Evolutionary conservation across 495 filamentous ascomycete species (phyloP).

Genomic region (Talaromyces thailandensis): DNA sequence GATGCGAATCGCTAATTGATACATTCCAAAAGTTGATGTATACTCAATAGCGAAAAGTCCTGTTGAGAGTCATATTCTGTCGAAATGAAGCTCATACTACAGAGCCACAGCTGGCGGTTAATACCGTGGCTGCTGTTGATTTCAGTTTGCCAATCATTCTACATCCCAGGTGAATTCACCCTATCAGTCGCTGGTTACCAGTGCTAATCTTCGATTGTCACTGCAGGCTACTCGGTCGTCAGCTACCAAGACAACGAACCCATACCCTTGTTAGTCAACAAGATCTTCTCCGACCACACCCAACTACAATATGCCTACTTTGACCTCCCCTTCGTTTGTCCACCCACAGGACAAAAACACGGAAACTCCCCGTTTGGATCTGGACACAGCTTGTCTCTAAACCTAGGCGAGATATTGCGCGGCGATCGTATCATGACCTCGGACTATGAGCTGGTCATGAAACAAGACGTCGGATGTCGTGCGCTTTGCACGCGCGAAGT

Average conservation of each 20-base stretch:
- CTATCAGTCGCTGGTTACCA: neutral
- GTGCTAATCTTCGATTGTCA: neutral
- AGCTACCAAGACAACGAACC: constrained; percentile 72
- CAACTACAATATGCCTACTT: constrained; percentile 92
- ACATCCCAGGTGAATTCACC: constrained; percentile 63
- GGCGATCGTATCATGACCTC: constrained; percentile 86
- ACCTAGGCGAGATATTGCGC: constrained; percentile 86
- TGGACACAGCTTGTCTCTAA: constrained; percentile 75
- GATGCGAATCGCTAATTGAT: neutral
- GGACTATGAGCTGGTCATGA: constrained; percentile 79
- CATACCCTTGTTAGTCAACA: constrained; percentile 88
- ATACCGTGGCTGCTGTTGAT: constrained; percentile 30
- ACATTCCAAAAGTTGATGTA: neutral
- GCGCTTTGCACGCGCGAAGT: constrained; percentile 66
- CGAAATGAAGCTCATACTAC: neutral
- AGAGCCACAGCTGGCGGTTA: constrained; percentile 20
- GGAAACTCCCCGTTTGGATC: constrained; percentile 65
- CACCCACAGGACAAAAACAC: constrained; percentile 61
- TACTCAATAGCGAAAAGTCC: neutral
- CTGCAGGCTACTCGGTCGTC: constrained; percentile 63
- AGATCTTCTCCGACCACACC: constrained; percentile 87
- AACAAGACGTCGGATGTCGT: constrained; percentile 65
- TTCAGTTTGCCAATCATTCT: constrained; percentile 52
- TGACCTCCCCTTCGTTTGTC: constrained; percentile 87
- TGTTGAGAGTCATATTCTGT: neutral